Percentiles rank a stretch among this genome's conserved stretches.
These are phyloP conservation scores for Nymphaea colorata DNA, from an alignment of 164 flowering plant species.

Conservation along the genomic window DNA sequence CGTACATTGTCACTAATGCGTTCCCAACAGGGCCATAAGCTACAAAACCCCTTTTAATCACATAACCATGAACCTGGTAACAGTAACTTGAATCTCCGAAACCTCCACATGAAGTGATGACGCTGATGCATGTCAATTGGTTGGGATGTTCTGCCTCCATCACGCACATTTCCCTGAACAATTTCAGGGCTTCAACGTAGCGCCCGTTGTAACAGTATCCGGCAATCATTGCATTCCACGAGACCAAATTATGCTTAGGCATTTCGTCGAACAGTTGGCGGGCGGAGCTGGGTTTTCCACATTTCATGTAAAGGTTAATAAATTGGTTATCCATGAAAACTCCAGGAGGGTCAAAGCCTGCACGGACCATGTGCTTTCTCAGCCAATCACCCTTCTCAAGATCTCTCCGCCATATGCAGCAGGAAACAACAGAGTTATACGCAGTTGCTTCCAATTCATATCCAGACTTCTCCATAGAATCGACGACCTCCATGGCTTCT, in stretches of 20 bases:
- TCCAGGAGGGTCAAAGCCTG: constrained; percentile 4
- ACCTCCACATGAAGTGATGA: constrained; percentile 9
- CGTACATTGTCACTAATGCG: no score
- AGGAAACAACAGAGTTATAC: constrained; percentile 8
- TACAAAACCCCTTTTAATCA: constrained; percentile 7
- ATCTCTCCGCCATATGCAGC: constrained; percentile 8
- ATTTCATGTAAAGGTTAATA: neutral
- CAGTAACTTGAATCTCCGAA: constrained; percentile 6
- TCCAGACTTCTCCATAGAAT: no score
- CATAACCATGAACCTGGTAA: constrained; percentile 10
- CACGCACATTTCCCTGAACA: neutral
- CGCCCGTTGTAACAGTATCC: no score
- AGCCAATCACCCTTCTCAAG: constrained; percentile 7
- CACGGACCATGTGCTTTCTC: constrained; percentile 5
- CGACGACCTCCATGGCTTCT: no score
- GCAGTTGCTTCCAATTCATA: constrained; percentile 3
- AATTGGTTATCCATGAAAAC: constrained; percentile 12
- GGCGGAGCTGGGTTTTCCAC: no score
- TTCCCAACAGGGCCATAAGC: neutral
- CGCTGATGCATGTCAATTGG: constrained; percentile 6
- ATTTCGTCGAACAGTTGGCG: no score
- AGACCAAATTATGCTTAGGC: no score
- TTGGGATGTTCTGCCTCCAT: constrained; percentile 4
- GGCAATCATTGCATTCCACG: no score
- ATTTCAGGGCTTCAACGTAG: no score